These are phyloP conservation scores for Tricholomella constricta DNA, from an alignment of 768 basidiomycete species.

Conservation along the genomic window DNA sequence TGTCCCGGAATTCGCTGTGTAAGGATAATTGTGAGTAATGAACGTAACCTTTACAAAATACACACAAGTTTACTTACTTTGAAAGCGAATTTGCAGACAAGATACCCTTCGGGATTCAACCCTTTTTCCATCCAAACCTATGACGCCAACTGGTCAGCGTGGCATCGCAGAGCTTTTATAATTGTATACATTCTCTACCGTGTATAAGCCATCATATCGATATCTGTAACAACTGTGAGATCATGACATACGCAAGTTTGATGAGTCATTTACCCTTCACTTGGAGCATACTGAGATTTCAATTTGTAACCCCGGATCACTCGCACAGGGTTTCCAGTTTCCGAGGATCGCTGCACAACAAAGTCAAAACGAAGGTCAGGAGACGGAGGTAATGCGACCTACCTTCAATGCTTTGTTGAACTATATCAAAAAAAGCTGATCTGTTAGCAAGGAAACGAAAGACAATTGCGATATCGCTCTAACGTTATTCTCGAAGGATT, in stretches of 20 bases:
- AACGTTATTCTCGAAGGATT: conserved; percentile 71
- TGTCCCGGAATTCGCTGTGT: conserved; percentile 58
- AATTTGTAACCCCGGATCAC: conserved; percentile 88
- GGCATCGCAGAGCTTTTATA: not conserved
- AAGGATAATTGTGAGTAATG: not conserved
- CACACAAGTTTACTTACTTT: conserved; percentile 47
- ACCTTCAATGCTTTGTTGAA: conserved; percentile 74
- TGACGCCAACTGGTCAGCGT: not conserved
- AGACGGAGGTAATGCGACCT: conserved; percentile 1
- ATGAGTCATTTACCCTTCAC: conserved; percentile 57
- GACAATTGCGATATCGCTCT: conserved; percentile 7
- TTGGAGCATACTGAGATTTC: conserved; percentile 72
- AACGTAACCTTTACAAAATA: not conserved
- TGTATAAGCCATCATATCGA: conserved; percentile 89
- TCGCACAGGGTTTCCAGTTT: conserved; percentile 80
- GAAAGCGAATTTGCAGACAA: conserved; percentile 87
- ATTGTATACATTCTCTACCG: conserved; percentile 64
- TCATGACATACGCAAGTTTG: not conserved
- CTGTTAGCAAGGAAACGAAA: not conserved
- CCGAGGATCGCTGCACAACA: conserved; percentile 59
- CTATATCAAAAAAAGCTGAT: conserved; percentile 24
- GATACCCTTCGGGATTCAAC: conserved; percentile 63
- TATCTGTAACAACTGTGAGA: conserved; percentile 50
- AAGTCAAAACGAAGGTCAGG: not conserved
- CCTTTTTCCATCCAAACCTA: conserved; percentile 80